These are phyloP conservation scores for Aspergillus piperis DNA, from an alignment of 2,329 filamentous ascomycete genomes.

Conservation along the genomic window DNA sequence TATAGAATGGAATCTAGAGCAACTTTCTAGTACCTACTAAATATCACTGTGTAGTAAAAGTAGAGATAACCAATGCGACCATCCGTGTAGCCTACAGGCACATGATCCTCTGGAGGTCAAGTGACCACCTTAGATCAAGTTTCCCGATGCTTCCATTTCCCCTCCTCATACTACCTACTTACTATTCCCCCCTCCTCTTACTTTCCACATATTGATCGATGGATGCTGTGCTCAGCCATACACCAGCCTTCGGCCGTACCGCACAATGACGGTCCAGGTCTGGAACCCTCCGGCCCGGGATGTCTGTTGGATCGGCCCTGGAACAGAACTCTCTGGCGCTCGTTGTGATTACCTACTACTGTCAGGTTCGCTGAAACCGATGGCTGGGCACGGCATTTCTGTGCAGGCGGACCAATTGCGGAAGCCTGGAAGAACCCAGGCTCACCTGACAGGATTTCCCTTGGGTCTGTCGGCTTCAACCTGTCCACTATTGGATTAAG, in stretches of 20 bases:
- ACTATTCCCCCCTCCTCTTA: background rate
- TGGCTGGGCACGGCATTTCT: background rate
- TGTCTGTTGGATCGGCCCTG: conserved; percentile 2
- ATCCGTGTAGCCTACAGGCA: background rate
- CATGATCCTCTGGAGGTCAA: conserved; percentile 1
- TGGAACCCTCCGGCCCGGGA: background rate
- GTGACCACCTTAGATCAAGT: background rate
- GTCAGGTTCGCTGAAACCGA: background rate
- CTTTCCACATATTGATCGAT: no score
- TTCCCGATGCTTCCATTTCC: background rate
- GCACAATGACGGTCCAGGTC: background rate
- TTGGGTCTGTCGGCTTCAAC: background rate
- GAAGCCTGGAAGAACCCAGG: background rate
- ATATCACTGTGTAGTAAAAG: no score
- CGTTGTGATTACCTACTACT: background rate
- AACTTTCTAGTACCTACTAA: no score
- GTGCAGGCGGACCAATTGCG: background rate
- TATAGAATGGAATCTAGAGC: no score
- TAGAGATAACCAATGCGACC: background rate
- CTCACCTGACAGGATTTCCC: conserved; percentile 4
- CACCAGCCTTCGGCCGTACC: background rate
- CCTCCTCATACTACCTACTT: background rate
- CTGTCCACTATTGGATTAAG: background rate
- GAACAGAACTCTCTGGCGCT: background rate
- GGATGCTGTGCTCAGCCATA: background rate